Conservation (phyloP, 1,284 basidiomycete species). For the Tetrapyrgos nigripes region DNA sequence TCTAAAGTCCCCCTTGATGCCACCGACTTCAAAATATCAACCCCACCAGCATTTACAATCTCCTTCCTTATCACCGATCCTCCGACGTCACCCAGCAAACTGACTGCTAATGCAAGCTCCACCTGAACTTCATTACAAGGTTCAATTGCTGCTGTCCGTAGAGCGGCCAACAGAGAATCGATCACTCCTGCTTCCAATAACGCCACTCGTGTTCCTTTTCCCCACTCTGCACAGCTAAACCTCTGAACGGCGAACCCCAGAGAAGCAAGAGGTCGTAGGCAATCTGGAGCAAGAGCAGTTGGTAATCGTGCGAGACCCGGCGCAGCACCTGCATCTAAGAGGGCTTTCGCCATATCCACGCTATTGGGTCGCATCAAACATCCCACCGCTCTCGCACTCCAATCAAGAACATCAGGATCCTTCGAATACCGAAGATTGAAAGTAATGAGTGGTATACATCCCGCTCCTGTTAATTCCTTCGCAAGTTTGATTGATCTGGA, state of each 20-base stretch:
- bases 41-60: slow-evolving; percentile 30
- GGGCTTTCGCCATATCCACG: slow-evolving; percentile 27
- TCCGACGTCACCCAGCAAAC: slow-evolving; percentile 29
- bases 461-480: slow-evolving; percentile 26
- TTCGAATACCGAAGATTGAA: slow-evolving; percentile 23
- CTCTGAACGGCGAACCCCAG: slow-evolving; percentile 31
- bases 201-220: slow-evolving; percentile 27
- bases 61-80: slow-evolving; percentile 29
- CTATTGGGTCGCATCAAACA: slow-evolving; percentile 34
- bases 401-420: slow-evolving; percentile 27
- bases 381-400: slow-evolving; percentile 29
- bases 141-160: slow-evolving; percentile 26
- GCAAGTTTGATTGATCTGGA: slow-evolving; percentile 32
- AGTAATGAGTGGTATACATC: slow-evolving; percentile 24
- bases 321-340: slow-evolving; percentile 31
- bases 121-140: slow-evolving; percentile 27
- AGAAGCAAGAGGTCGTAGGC: slow-evolving; percentile 24
- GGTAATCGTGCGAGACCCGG: slow-evolving; percentile 31
- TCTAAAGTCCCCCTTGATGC: background rate
- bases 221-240: slow-evolving; percentile 32
- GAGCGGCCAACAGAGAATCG: slow-evolving; percentile 28
- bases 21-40: slow-evolving; percentile 26
- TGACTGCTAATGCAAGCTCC: slow-evolving; percentile 29
- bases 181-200: slow-evolving; percentile 27
- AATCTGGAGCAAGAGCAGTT: slow-evolving; percentile 25